These are phyloP conservation scores for Tulasnella sp. DNA, from an alignment of 768 basidiomycete species.

Conservation along the genomic window DNA sequence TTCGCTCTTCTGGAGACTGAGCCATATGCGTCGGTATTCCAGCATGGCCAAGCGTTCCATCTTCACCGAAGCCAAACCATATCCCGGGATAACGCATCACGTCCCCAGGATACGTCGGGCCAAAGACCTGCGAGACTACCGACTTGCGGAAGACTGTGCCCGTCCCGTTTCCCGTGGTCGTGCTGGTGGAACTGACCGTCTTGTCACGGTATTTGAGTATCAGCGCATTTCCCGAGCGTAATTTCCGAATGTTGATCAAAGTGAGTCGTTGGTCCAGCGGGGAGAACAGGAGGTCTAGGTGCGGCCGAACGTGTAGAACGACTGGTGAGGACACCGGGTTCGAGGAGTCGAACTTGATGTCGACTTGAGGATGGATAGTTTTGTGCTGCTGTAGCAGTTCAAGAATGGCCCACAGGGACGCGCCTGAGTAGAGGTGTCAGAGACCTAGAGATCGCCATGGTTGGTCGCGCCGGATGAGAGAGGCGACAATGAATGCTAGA, in stretches of 20 bases:
- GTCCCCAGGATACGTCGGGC: slow-evolving; percentile 74
- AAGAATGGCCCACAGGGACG: slow-evolving; percentile 70
- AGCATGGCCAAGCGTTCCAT: slow-evolving; percentile 34
- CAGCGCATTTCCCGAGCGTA: slow-evolving; percentile 41
- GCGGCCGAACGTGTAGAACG: slow-evolving; percentile 69
- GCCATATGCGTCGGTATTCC: slow-evolving; percentile 33
- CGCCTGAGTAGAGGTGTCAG: slow-evolving; percentile 38
- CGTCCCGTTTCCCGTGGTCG: slow-evolving; percentile 32
- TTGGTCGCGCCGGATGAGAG: background rate
- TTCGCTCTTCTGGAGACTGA: slow-evolving; percentile 45
- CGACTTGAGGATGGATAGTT: slow-evolving; percentile 69
- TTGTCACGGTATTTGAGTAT: slow-evolving; percentile 13
- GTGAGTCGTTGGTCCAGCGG: slow-evolving; percentile 69
- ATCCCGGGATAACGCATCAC: slow-evolving; percentile 75
- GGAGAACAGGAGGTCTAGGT: slow-evolving; percentile 80
- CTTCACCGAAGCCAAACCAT: slow-evolving; percentile 79
- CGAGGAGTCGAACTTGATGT: slow-evolving; percentile 75
- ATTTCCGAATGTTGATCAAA: slow-evolving; percentile 62
- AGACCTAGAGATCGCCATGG: slow-evolving; percentile 2
- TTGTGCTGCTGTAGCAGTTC: slow-evolving; percentile 53
- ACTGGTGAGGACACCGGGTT: slow-evolving; percentile 61
- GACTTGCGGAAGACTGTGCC: slow-evolving; percentile 52
- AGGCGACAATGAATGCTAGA: background rate
- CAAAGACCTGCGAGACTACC: slow-evolving; percentile 63
- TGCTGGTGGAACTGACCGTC: slow-evolving; percentile 13